Evolutionary conservation across 768 basidiomycete species (phyloP), one percentile per base, ranked within the genome.

Genomic region (Hypsizygus marmoreus): DNA sequence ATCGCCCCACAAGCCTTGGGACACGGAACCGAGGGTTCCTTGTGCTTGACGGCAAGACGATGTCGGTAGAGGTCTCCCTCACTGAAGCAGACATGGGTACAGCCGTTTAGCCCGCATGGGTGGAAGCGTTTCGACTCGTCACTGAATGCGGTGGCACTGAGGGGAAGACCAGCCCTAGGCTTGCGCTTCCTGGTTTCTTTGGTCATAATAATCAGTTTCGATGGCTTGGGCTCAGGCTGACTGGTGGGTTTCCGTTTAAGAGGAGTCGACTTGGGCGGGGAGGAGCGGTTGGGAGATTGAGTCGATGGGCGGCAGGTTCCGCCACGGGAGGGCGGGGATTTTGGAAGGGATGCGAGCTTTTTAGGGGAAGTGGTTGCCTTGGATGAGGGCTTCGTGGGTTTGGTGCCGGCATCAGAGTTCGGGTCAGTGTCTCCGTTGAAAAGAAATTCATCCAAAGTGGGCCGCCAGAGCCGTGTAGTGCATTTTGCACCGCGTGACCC

Each of bases 241-340:
- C 8, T 48, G 13, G 6, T 39, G 39, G 7, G n/a, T 48, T 47
- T 29, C 47, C 45, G 39, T 7, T 45, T 26, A 39, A 34, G 46
- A 53, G 47, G 29, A 48, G 45, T 44, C n/a, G n/a, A n/a, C n/a
- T 49, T 47, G n/a, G 47, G 46, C 35, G 45, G 9, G 7, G 47
- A 48, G 6, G 47, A 43, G n/a, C 39, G 46, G 33, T 37, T 37
- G 6, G 32, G 4, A 14, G 29, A 40, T 37, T 24, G 10, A 24
- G 25, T 12, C 17, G 16, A 17, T 9, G 26, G 34, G 8, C n/a
- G n/a, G n/a, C n/a, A n/a, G n/a, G n/a, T n/a, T n/a, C n/a, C n/a
- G n/a, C n/a, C n/a, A n/a, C n/a, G n/a, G n/a, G n/a, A n/a, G 5
- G 38, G 19, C 25, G 1, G 17, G 20, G 34, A 37, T 17, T 13